Evolutionary conservation across 2,329 filamentous ascomycete genomes (phyloP).

Genomic region (Parafenestella ontariensis): DNA sequence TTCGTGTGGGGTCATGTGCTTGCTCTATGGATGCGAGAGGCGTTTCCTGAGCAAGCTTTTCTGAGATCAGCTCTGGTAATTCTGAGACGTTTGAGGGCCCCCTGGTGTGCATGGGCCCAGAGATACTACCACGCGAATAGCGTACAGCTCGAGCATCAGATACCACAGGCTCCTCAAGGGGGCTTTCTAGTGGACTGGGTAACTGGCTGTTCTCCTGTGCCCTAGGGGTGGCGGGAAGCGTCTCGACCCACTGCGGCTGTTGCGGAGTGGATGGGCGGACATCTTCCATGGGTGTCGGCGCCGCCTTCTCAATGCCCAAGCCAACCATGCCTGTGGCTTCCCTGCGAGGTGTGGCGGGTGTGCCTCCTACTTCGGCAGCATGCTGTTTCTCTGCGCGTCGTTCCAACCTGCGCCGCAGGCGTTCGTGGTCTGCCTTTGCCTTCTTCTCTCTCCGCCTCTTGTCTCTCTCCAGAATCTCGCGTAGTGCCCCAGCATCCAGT

Average conservation of each 20-base stretch:
- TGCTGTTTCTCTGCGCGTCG: slow-evolving; percentile 69
- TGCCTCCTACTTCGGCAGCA: slow-evolving; percentile 62
- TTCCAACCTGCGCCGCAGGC: slow-evolving; percentile 69
- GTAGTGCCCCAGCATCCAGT: slow-evolving; percentile 81
- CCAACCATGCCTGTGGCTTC: slow-evolving; percentile 50
- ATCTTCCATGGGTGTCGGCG: slow-evolving; percentile 63
- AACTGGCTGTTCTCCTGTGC: slow-evolving; percentile 34
- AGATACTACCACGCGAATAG: slow-evolving; percentile 56
- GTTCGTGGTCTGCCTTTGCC: slow-evolving; percentile 70
- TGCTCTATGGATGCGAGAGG: slow-evolving; percentile 54
- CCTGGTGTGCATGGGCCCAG: slow-evolving; percentile 55
- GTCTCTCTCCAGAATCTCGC: slow-evolving; percentile 91
- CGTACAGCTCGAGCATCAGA: slow-evolving; percentile 58
- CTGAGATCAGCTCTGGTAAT: slow-evolving; percentile 57
- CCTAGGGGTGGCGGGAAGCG: slow-evolving; percentile 24
- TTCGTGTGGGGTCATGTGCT: slow-evolving; percentile 35
- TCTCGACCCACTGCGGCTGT: slow-evolving; percentile 26
- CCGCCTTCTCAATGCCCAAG: slow-evolving; percentile 65
- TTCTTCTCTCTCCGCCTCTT: slow-evolving; percentile 79
- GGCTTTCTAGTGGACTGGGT: slow-evolving; percentile 50
- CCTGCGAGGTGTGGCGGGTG: slow-evolving; percentile 66
- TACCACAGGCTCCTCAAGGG: slow-evolving; percentile 56
- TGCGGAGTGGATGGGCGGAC: slow-evolving; percentile 49
- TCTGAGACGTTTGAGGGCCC: slow-evolving; percentile 62
- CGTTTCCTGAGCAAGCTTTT: slow-evolving; percentile 43